Evolutionary conservation across 257 asterid genomes (phyloP), one percentile per base, ranked within the genome.

Genomic region (Nemophila menziesii): DNA sequence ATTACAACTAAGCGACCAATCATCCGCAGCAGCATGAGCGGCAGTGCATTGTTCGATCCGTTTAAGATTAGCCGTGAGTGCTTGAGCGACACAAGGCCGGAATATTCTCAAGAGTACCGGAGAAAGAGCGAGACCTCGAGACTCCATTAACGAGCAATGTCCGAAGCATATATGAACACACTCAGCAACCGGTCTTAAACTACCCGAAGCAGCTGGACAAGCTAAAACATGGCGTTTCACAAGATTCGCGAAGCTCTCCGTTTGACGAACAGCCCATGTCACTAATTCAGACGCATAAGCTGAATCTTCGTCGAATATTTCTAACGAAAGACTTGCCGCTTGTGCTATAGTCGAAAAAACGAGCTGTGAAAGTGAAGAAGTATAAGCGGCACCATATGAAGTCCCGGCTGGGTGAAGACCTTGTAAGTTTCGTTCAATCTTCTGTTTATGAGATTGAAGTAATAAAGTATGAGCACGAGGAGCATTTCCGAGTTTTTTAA

Each of bases 241-340:
- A 8, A 75, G 79, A 56, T 53, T 66, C 0, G 94, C 80, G 13
- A 75, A 78, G 14, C 48, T 62, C 52, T 80, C 78, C 0, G 92
- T 72, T 37, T 74, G 89, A 39, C 68, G 73, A 4, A 80, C 86
- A 3, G 82, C 79, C 97, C 97, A 87, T 6, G 90, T 62, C 6
- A 87, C 97, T 0, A 87, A 80, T 62, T 87, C 97, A 12, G 97
- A 87, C 3, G 87, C 46, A 40, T 71, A 84, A 45, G 84, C 92
- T 0, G 92, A 83, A 54, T 83, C 97, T n/a, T 87, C 97, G 16
- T 61, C 75, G 10, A 89, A 89, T 51, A 83, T 78, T 29, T 83
- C 55, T 19, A 80, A 49, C 1, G 97, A 87, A 44, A 83, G 93
- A 14, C 64, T 83, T 2, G 93, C 69, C 2, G 92, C 95, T 51